A percentile compares a stretch with the other conserved stretches of the same genome.
These are phyloP conservation scores for Cryphonectria radicalis DNA, from an alignment of 2,329 filamentous ascomycete species.

Conservation along the genomic window DNA sequence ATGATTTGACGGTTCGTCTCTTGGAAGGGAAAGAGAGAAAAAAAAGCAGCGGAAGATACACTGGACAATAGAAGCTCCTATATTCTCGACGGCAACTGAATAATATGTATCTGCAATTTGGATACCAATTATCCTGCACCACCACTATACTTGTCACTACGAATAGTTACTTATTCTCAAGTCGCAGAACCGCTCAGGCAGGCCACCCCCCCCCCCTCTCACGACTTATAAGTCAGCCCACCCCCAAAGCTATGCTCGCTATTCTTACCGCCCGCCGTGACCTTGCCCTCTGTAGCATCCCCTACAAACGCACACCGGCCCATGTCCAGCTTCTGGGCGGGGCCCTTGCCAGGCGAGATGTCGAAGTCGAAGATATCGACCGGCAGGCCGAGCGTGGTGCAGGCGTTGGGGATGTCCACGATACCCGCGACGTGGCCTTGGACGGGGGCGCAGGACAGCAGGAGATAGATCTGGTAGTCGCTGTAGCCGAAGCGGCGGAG, in stretches of 20 bases:
- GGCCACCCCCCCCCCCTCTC: background rate
- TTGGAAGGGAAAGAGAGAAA: too few species aligned
- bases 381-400: constrained; percentile 84
- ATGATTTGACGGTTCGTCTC: background rate
- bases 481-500: constrained; percentile 72
- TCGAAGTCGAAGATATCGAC: constrained; percentile 97
- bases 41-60: background rate
- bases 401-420: constrained; percentile 89
- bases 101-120: background rate
- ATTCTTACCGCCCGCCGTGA: constrained; percentile 50
- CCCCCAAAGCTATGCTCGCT: constrained; percentile 55
- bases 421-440: constrained; percentile 89
- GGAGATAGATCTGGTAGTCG: constrained; percentile 80
- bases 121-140: background rate
- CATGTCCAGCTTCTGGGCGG: constrained; percentile 62
- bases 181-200: too few species aligned
- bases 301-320: constrained; percentile 70
- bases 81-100: background rate
- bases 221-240: constrained; percentile 52
- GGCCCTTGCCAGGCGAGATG: constrained; percentile 67
- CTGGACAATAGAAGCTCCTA: background rate
- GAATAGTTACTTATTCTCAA: background rate
- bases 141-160: background rate
- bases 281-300: constrained; percentile 48
- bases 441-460: constrained; percentile 83